phyloP scores from a whole-genome alignment of 495 filamentous ascomycete species.

The Gamarada debralockiae region DNA sequence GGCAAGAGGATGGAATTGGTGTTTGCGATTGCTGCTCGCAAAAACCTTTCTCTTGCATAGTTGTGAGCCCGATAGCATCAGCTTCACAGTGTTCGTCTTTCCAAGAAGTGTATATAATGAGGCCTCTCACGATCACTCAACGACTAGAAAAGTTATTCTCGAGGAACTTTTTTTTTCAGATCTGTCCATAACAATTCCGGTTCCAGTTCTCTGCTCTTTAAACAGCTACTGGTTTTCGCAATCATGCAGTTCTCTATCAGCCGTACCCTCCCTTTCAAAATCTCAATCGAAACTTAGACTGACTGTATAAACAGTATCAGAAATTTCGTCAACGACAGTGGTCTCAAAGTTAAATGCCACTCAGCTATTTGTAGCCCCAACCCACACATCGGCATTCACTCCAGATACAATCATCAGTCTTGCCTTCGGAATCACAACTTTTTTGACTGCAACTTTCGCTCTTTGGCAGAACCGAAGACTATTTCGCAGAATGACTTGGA shows the following conservation, averaged over 20 bases:
- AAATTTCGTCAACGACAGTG: neutral
- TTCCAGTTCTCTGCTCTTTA: no score
- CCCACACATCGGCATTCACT: neutral
- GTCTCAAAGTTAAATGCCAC: neutral
- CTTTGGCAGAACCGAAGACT: constrained; percentile 1
- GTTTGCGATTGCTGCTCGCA: no score
- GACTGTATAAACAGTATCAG: neutral
- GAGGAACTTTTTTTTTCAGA: no score
- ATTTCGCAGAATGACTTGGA: neutral
- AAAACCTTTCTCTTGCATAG: no score
- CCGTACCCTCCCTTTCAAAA: neutral
- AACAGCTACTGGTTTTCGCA: neutral
- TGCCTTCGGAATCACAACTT: neutral
- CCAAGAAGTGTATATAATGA: no score
- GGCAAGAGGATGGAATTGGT: no score
- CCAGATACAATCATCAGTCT: neutral
- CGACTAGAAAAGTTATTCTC: no score
- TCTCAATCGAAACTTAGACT: neutral
- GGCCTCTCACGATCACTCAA: no score
- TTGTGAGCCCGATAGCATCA: no score
- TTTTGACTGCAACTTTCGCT: neutral
- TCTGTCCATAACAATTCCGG: no score
- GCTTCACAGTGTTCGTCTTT: no score
- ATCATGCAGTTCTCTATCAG: neutral
- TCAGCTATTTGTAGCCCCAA: neutral